Conservation (phyloP, 1,284 basidiomycete species). For the Leucoagaricus sp. region DNA sequence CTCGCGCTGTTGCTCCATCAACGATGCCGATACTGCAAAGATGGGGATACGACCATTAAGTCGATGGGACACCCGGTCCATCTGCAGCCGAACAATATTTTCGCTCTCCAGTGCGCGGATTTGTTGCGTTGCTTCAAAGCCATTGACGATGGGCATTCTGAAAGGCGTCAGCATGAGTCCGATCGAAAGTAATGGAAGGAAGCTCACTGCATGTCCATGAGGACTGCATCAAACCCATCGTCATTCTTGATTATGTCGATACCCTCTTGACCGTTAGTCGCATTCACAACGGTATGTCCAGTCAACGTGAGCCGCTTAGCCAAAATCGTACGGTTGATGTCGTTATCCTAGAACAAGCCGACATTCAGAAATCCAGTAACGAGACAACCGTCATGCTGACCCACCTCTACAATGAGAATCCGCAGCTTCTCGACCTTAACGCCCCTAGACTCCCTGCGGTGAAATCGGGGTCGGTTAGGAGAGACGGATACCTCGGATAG, state of each 20-base stretch:
- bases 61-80: conserved; percentile 41
- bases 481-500: neutral
- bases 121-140: conserved; percentile 69
- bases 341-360: conserved; percentile 58
- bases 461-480: neutral
- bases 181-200: neutral
- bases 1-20: conserved; percentile 63
- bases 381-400: neutral
- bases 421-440: conserved; percentile 36
- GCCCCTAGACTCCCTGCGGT: neutral
- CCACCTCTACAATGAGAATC: conserved; percentile 75
- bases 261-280: conserved; percentile 80
- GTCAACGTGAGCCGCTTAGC: conserved; percentile 69
- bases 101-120: conserved; percentile 65
- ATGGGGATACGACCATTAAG: conserved; percentile 78
- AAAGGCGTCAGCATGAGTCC: neutral
- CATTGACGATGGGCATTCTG: conserved; percentile 85
- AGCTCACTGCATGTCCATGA: conserved; percentile 85
- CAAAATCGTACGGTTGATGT: conserved; percentile 76
- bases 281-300: conserved; percentile 68
- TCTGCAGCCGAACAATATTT: neutral
- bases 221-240: conserved; percentile 69
- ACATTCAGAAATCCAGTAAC: neutral
- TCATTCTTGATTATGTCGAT: conserved; percentile 64
- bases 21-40: conserved; percentile 82